A percentile compares a stretch with the other conserved stretches of the same genome.
These are phyloP conservation scores for Drechslerella dactyloides DNA, from an alignment of 2,329 filamentous ascomycete genomes.

Conservation along the genomic window DNA sequence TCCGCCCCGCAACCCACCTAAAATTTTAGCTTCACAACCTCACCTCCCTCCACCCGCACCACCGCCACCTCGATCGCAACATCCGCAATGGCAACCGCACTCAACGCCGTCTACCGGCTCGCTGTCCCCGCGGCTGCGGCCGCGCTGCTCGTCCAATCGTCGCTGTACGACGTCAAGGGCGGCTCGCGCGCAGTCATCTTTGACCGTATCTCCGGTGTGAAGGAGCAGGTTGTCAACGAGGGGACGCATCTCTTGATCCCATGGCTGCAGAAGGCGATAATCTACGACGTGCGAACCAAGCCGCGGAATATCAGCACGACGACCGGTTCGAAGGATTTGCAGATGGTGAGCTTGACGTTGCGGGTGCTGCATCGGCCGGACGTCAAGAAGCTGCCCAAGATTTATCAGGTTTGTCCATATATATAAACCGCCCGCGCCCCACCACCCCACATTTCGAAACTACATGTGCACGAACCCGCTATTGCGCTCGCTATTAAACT, in stretches of 20 bases:
- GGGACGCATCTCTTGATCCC: constrained; percentile 96
- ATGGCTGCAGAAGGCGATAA: constrained; percentile 91
- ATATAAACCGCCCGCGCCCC: background rate
- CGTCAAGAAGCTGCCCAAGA: constrained; percentile 89
- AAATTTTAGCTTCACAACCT: constrained; percentile 29
- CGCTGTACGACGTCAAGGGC: constrained; percentile 96
- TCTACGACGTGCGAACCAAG: constrained; percentile 97
- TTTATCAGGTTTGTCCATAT: constrained; percentile 79
- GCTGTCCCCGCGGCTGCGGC: constrained; percentile 77
- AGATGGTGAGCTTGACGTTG: constrained; percentile 99
- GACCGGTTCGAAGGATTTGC: constrained; percentile 96
- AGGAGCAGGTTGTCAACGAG: constrained; percentile 90
- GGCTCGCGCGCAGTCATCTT: constrained; percentile 97
- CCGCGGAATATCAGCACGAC: constrained; percentile 97
- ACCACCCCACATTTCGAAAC: too few relatives aligned
- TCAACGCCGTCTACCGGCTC: constrained; percentile 69
- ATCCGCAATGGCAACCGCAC: constrained; percentile 62
- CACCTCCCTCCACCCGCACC: constrained; percentile 18
- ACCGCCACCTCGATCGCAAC: background rate
- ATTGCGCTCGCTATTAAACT: too few relatives aligned
- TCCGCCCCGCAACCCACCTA: too few relatives aligned
- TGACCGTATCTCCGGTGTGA: constrained; percentile 88
- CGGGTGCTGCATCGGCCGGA: constrained; percentile 93
- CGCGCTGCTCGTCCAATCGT: constrained; percentile 72
- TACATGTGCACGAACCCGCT: too few relatives aligned